Base-by-base conservation (phyloP, 306 rosid genomes). In the Vicia villosa region DNA sequence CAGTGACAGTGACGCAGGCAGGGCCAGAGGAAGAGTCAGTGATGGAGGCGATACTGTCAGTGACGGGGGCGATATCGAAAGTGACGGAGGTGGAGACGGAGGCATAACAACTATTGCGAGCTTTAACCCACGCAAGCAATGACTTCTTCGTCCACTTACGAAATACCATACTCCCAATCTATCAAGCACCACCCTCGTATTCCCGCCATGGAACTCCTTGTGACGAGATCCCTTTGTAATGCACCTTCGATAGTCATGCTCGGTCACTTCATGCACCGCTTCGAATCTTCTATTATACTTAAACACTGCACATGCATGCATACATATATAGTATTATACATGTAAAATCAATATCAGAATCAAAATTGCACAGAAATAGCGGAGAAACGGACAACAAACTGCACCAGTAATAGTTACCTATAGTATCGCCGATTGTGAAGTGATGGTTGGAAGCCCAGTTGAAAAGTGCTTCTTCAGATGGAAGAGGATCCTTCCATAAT, bases 361-460 rank as follows among this genome's bases (percentile, higher is more conserved):
- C n/a, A n/a, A n/a, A n/a, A n/a, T n/a, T n/a, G n/a, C n/a, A n/a
- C n/a, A n/a, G n/a, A n/a, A n/a, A n/a, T n/a, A n/a, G n/a, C n/a
- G n/a, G n/a, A n/a, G n/a, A n/a, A n/a, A n/a, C n/a, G n/a, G n/a
- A n/a, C n/a, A n/a, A n/a, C n/a, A n/a, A n/a, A n/a, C n/a, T n/a
- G n/a, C n/a, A n/a, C n/a, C n/a, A n/a, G n/a, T n/a, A 34, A 34
- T n/a, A 5, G 20, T 50, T 73, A 83, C 87, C 5, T 51, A 84
- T 82, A 24, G 70, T 1, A 37, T 84, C 85, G 22, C 77, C 83
- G 37, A 84, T 43, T 11, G 3, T 68, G 77, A 84, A 78, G 41
- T 15, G 69, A 8, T 57, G 56, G 9, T 1, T n/a, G 57, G 36
- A 38, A 28, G 85, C 76, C 85, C 88, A 84, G 3, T 30, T 40